These are phyloP conservation scores for Dalbergia cochinchinensis DNA, from an alignment of 306 rosid genomes.

Conservation along the genomic window DNA sequence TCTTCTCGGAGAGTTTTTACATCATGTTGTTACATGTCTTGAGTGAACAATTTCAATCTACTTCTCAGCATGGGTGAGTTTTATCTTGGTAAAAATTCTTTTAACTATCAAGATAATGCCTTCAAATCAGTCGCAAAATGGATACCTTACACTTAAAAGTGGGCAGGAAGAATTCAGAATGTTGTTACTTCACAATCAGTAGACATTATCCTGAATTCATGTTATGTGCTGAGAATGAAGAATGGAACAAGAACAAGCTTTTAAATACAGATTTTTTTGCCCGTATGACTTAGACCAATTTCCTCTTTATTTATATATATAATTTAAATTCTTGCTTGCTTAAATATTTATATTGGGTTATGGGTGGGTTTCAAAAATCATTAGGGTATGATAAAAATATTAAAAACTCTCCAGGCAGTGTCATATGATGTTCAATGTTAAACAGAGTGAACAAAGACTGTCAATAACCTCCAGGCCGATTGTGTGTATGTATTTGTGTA, in stretches of 20 bases:
- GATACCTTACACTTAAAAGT: background rate
- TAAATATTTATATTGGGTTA: background rate
- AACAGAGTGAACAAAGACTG: no score
- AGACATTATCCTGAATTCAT: background rate
- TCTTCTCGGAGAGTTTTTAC: background rate
- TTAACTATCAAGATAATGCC: constrained; percentile 6
- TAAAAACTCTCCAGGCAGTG: no score
- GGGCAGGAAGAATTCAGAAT: background rate
- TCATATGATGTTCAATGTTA: no score
- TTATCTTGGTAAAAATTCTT: constrained; percentile 10
- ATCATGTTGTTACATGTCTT: constrained; percentile 16
- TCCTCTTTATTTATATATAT: background rate
- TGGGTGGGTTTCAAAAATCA: background rate
- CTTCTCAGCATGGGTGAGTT: background rate
- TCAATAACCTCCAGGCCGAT: no score
- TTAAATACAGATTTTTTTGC: background rate
- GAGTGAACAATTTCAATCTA: constrained; percentile 6
- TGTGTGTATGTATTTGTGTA: no score
- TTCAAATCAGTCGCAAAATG: background rate
- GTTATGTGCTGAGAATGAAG: constrained; percentile 7
- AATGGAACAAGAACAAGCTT: background rate
- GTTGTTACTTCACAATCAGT: background rate
- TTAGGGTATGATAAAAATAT: background rate
- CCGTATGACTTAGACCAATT: background rate
- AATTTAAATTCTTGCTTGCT: background rate